Evolutionary conservation across 306 rosid species (phyloP), one percentile per base, ranked within the genome.

Genomic region (Hippophae rhamnoides): DNA sequence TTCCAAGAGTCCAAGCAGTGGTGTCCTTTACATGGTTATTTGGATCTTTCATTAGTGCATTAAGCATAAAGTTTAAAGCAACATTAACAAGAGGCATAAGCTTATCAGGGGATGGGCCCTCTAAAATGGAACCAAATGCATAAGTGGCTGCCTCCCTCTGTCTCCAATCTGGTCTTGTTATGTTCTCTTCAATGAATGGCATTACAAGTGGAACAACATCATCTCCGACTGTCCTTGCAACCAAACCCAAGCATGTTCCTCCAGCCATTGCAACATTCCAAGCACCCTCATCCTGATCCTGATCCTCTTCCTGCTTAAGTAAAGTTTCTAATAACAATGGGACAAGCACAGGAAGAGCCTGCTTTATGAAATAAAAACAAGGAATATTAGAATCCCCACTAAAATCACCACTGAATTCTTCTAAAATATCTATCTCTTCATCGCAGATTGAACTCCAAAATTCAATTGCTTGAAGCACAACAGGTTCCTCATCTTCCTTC

Each of bases 181-280:
- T 90, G 61, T 90, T 90, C 80, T 81, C 95, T 80, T 86, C 86
- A 58, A 86, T 86, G 68, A 90, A 87, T 41, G 95, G 95, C 97
- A 86, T 84, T 45, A 90, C 97, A 72, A 90, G 74, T 38, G 94
- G 89, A 54, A 90, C 97, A 54, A 90, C 67, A 64, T 82, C 95
- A 74, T 90, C 95, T 5, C 97, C 95, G 42, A 90, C 95, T 6
- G 95, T 90, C 2, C 90, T 81, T 59, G 97, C 97, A 74, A 86
- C 94, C 70, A 90, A 73, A 18, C 97, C 95, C 78, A 90, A 71
- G 69, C 97, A 90, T 9, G 97, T 90, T 40, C 97, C 97, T 50
- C 97, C 97, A 66, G 97, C 97, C 97, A 90, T 90, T 49, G 97
- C 97, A 81, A 90, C 85, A 65, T 90, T 90, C 97, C 97, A 90